Base-by-base conservation (phyloP, 2,329 filamentous ascomycete species). In the Cucurbitaria berberidis region DNA sequence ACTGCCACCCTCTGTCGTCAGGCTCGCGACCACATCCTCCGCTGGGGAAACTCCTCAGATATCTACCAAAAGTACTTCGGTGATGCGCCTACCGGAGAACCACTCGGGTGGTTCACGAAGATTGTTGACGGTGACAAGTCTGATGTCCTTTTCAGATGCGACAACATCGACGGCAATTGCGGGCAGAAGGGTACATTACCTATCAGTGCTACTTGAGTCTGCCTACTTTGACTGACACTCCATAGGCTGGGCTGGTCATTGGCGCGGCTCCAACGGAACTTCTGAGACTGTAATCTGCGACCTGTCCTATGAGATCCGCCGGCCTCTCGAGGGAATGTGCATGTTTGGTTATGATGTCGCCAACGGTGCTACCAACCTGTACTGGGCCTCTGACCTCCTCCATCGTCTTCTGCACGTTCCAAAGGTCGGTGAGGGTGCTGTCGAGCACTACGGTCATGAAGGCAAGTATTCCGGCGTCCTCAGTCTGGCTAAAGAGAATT, bases 201-300 rank as follows among this genome's bases (percentile, higher is more conserved):
- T 18, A 9, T 19, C 24, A 27, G 19, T 3, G 13, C 4, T 22
- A 4, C 11, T 22, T n/a, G 2, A 7, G 8, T 22, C 4, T 2
- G 7, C 4, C 3, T 22, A 24, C 6, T 22, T n/a, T 24, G 21
- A 44, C 45, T 51, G 29, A 56, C 45, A 45, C 30, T 18, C 8
- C 10, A 5, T 29, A 88, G 86, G 77, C 45, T 89, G 83, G 82
- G 87, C 79, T 40, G 87, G 87, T 29, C 87, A 90, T 77, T 88
- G 83, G 83, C 84, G 88, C 48, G 87, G 87, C 38, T 66, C 72
- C 22, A 89, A 89, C 55, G 86, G 81, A 2, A 85, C 86, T 2
- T 74, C 79, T 0, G 86, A 90, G 72, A 90, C 87, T 2, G 87
- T 89, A 59, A 89, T 90, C 72, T 90, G 87, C 73, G 80, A 81